Percentiles rank a stretch among this genome's conserved stretches.
Conservation (phyloP, 345 rosid species). For the Isatis tinctoria region DNA sequence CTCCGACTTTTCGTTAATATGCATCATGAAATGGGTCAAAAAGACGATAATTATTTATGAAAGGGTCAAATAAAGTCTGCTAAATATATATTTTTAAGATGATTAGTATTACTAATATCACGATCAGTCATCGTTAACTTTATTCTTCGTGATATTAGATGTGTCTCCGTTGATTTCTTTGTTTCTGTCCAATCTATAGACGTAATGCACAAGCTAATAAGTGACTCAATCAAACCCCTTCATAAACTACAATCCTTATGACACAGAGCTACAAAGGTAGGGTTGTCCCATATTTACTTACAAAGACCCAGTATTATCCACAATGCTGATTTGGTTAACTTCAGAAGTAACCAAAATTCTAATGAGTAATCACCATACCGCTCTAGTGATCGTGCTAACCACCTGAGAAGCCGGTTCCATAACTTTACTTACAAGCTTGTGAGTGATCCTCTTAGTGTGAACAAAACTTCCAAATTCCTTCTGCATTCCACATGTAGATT, state of each 20-base stretch:
- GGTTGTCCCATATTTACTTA: background rate
- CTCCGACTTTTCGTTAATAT: too few relatives aligned
- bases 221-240: background rate
- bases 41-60: background rate
- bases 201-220: background rate
- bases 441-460: background rate
- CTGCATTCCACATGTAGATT: background rate
- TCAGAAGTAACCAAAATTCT: too few relatives aligned
- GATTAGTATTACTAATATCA: background rate
- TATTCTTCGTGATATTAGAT: background rate
- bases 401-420: background rate
- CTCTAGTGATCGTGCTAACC: background rate
- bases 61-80: background rate
- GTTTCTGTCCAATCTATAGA: background rate
- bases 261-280: background rate
- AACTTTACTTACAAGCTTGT: background rate
- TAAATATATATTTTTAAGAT: background rate
- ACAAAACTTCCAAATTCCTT: conserved; percentile 1
- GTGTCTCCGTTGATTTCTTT: background rate
- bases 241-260: background rate
- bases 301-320: background rate
- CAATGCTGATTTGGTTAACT: background rate
- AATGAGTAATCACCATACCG: background rate
- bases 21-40: too few relatives aligned
- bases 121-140: background rate